Percentiles rank a stretch among this genome's conserved stretches.
phyloP scores from a whole-genome alignment of 306 rosid genomes.

The Trifolium subterraneum region DNA sequence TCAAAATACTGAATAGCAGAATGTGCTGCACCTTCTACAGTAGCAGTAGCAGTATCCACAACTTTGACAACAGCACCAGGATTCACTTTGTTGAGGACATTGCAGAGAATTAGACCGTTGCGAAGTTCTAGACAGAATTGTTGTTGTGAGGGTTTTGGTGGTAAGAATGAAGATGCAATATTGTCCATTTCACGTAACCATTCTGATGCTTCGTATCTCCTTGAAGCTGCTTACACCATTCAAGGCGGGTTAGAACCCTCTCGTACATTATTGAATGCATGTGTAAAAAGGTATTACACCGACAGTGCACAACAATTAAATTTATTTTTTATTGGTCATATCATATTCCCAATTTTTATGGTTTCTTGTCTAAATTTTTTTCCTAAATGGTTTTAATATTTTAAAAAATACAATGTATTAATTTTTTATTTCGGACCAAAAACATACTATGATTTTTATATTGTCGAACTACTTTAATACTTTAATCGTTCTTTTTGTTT shows the following conservation, averaged over 20 bases:
- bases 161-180: conserved; percentile 60
- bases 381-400: too few relatives aligned
- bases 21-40: conserved; percentile 90
- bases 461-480: too few relatives aligned
- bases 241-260: not conserved
- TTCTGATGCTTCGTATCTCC: conserved; percentile 88
- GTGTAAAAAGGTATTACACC: too few relatives aligned
- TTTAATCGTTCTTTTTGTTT: too few relatives aligned
- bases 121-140: conserved; percentile 82
- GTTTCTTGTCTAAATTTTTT: too few relatives aligned
- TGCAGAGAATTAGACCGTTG: conserved; percentile 98
- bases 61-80: conserved; percentile 96
- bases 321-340: too few relatives aligned
- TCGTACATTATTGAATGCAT: too few relatives aligned
- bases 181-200: conserved; percentile 92
- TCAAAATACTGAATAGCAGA: conserved; percentile 98
- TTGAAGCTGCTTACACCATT: conserved; percentile 56
- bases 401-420: too few relatives aligned
- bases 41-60: conserved; percentile 67
- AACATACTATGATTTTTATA: too few relatives aligned
- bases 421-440: too few relatives aligned
- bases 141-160: conserved; percentile 82
- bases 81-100: conserved; percentile 92
- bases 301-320: too few relatives aligned
- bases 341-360: too few relatives aligned